Evolutionary conservation across 306 rosid species (phyloP), one percentile per base, ranked within the genome.

Genomic region (Myrica gale): DNA sequence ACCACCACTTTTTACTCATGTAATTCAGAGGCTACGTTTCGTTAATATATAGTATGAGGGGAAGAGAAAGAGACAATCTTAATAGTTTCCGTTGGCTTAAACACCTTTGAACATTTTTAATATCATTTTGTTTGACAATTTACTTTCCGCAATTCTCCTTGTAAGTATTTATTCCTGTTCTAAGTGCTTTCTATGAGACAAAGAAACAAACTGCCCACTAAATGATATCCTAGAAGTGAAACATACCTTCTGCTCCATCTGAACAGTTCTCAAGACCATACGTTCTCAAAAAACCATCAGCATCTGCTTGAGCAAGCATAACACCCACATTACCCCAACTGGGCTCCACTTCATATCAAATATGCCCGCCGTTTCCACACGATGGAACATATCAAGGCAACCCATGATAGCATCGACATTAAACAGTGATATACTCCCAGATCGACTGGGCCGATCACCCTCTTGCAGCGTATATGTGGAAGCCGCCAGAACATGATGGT

Each of bases 291-390:
- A 73, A 88, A 45, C 96, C 98, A 83, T 92, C 89, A 56, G 97
- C 93, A 84, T 85, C 91, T 11, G 92, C 98, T 85, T 84, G 93
- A 78, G 88, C 96, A 74, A 90, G 87, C 79, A 87, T 79, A 68
- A 88, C 90, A 83, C 81, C 74, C 6, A 13, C 63, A 68, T 81
- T 68, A n/a, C 62, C 86, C 82, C 79, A 5, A 80, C 82, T 1
- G 93, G 88, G 69, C 79, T 90, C 98, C 98, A 94, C 85, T 90
- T 94, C 57, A 92, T 87, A 85, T 92, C 96, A 45, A 94, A 90
- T 37, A 92, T 85, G n/a, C 95, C 97, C 0, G 86, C 80, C 2
- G 95, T 89, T 2, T 83, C 85, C 76, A 82, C 78, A 7, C 81
- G 80, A 76, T 81, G 85, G 76, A 78, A 76, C 85, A 84, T 55